phyloP scores from a whole-genome alignment of 225 moss, liverwort and hornwort genomes.

The Bryum argenteum region DNA sequence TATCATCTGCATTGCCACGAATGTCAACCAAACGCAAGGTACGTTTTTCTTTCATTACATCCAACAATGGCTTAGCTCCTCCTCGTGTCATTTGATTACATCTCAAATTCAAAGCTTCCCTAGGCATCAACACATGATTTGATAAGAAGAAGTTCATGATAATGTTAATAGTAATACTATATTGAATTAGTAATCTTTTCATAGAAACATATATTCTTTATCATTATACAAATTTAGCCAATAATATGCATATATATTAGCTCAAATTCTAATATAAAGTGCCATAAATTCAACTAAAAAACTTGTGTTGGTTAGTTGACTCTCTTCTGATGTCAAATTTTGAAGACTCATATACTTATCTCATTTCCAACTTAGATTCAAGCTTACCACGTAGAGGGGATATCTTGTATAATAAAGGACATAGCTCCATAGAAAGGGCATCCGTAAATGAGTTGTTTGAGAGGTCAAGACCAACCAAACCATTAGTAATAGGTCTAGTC shows the following conservation, averaged over 20 bases:
- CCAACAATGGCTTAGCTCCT: constrained; percentile 63
- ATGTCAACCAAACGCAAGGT: constrained; percentile 60
- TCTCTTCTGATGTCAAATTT: not conserved
- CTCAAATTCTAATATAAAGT: not conserved
- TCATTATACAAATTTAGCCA: not conserved
- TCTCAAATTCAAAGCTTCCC: constrained; percentile 70
- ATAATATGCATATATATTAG: not conserved
- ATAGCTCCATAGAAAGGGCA: constrained; percentile 52
- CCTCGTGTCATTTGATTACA: constrained; percentile 63
- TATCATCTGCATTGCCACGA: constrained; percentile 57
- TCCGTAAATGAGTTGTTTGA: constrained; percentile 76
- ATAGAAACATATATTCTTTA: too few species aligned
- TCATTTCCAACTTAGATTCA: not conserved
- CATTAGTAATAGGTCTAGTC: constrained; percentile 9
- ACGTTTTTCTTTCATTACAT: constrained; percentile 55
- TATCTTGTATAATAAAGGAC: constrained; percentile 45
- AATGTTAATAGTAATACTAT: not conserved
- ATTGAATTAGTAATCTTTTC: not conserved
- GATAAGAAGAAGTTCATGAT: not conserved
- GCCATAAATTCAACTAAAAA: not conserved
- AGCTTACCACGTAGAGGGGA: constrained; percentile 65
- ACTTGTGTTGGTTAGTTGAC: not conserved
- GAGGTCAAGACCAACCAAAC: constrained; percentile 69
- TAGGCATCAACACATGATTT: constrained; percentile 3
- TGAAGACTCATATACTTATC: not conserved